A percentile compares a stretch with the other conserved stretches of the same genome.
Evolutionary conservation across 257 asterid species (phyloP).

Genomic region (Schizonepeta tenuifolia): DNA sequence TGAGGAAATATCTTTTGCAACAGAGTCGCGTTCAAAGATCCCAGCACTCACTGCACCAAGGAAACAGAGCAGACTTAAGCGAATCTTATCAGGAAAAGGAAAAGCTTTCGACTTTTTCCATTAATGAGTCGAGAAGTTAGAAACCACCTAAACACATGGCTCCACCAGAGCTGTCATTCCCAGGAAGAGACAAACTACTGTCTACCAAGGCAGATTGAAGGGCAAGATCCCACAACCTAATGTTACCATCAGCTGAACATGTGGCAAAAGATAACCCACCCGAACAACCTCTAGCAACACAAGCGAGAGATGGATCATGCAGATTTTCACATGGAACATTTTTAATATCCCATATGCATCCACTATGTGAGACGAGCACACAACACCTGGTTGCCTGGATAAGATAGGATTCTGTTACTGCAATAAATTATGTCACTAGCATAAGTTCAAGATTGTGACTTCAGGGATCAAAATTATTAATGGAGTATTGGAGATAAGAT

Average conservation of each 20-base stretch:
- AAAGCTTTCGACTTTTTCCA: conserved; percentile 3
- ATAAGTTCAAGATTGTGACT: conserved; percentile 34
- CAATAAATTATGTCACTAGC: conserved; percentile 41
- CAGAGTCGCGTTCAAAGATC: conserved; percentile 64
- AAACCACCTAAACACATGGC: conserved; percentile 50
- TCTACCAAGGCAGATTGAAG: conserved; percentile 39
- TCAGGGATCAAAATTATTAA: conserved; percentile 25
- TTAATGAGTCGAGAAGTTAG: conserved; percentile 24
- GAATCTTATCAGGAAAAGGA: conserved; percentile 13
- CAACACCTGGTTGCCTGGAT: conserved; percentile 75
- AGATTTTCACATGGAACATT: conserved; percentile 64
- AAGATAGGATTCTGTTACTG: conserved; percentile 49
- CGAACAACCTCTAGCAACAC: conserved; percentile 68
- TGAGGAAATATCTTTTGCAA: conserved; percentile 49
- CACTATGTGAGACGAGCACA: conserved; percentile 66
- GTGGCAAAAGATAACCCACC: conserved; percentile 80
- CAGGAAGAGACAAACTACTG: conserved; percentile 32
- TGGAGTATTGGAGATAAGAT: not conserved
- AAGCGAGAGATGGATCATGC: conserved; percentile 65
- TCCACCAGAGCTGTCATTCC: conserved; percentile 40
- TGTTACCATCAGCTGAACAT: conserved; percentile 73
- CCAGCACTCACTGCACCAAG: conserved; percentile 63
- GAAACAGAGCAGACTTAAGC: conserved; percentile 25
- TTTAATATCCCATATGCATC: conserved; percentile 72
- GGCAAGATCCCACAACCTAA: conserved; percentile 76